Base-by-base conservation (phyloP, 2,329 filamentous ascomycete species). In the Huntiella omanensis region DNA sequence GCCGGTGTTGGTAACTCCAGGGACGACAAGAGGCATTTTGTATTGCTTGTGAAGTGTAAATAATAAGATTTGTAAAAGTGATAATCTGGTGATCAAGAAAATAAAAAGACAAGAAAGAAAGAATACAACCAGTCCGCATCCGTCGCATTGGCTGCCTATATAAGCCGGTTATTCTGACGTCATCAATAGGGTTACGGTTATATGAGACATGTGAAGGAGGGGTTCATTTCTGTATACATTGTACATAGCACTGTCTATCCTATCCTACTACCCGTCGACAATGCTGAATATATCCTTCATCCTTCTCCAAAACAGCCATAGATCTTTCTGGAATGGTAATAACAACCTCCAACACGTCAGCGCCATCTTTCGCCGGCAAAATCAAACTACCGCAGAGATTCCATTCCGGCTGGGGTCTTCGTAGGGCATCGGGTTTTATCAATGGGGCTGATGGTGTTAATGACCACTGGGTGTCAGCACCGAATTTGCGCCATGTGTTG, bases 1-100 rank as follows among this genome's bases (percentile, higher is more conserved):
- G 36, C 64, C 59, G 6, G 46, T 40, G 15, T 35, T 40, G 4
- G 28, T 33, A 51, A 61, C 62, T 56, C 70, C 71, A 47, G 74
- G 73, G 13, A 76, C 67, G 54, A 79, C 66, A 61, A 79, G 74
- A 71, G 75, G 75, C 75, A 80, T 77, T 62, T 15, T 45, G 22
- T 2, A 17, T 17, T 2, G 17, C 1, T 17, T 17, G 17, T 17
- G 17, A 17, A 17, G 1, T 17, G 4, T 5, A 5, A 17, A 17
- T n/a, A 17, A 17, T 17, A 1, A 3, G 17, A 17, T 17, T 17
- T 17, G 4, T 5, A 17, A 3, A 17, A 17, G 17, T 17, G 4
- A 17, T 11, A 11, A 35, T 35, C 5, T 35, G 3, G 33, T 35
- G 33, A 35, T 35, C 4, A 13, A 12, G 33, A 4, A 35, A 35